Percentiles rank a stretch among this genome's conserved stretches.
phyloP scores from a whole-genome alignment of 345 rosid genomes.

The Pseudoturritis turrita region DNA sequence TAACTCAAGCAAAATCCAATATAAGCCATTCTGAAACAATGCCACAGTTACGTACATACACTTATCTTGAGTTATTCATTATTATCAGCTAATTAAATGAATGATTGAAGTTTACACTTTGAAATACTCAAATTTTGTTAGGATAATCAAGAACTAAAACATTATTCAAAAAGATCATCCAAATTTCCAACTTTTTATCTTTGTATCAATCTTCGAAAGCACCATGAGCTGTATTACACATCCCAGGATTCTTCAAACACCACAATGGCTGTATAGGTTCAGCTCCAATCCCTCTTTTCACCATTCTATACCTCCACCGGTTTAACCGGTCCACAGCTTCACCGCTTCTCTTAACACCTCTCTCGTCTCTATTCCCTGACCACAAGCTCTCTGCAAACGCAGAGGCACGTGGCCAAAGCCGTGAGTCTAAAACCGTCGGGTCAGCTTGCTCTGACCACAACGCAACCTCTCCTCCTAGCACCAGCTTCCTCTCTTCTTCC shows the following conservation, averaged over 20 bases:
- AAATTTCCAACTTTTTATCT: background rate
- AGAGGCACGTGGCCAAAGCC: constrained; percentile 81
- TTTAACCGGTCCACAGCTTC: constrained; percentile 70
- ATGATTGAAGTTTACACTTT: too few species aligned
- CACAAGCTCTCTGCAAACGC: constrained; percentile 82
- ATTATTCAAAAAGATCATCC: background rate
- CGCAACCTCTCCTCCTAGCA: constrained; percentile 86
- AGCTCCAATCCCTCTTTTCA: constrained; percentile 63
- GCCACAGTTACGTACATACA: too few species aligned
- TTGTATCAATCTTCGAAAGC: background rate
- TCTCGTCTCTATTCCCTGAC: constrained; percentile 77
- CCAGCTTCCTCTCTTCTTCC: constrained; percentile 63
- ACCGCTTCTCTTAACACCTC: constrained; percentile 57
- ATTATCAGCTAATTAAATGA: too few species aligned
- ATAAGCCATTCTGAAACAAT: too few species aligned
- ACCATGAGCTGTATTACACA: constrained; percentile 62
- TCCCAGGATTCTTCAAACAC: constrained; percentile 73
- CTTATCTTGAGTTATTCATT: too few species aligned
- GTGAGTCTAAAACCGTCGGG: constrained; percentile 51
- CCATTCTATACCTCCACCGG: constrained; percentile 91
- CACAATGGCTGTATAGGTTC: constrained; percentile 92
- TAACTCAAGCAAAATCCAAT: too few species aligned
- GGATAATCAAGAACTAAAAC: background rate
- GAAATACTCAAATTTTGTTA: background rate
- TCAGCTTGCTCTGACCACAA: constrained; percentile 96